Conservation (phyloP, 1,284 basidiomycete genomes). For the Spongispora temasekensis region DNA sequence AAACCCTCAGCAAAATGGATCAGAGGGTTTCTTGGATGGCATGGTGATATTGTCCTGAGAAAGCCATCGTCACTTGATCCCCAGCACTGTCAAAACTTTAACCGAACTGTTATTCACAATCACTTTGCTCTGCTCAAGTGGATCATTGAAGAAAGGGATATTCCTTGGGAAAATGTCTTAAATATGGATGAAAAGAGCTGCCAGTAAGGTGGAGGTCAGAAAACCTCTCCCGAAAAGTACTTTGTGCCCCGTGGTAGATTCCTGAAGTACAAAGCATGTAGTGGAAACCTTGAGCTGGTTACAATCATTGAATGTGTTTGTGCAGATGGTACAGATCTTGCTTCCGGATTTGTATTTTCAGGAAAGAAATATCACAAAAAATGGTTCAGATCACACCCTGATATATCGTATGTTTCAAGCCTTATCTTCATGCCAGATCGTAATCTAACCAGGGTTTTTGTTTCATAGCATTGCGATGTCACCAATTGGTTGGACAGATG, state of each 20-base stretch:
- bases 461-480: neutral
- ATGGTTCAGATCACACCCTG: neutral
- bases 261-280: neutral
- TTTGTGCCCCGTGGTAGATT: neutral
- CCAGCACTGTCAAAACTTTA: neutral
- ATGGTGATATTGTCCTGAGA: neutral
- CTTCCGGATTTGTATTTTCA: neutral
- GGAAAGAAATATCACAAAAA: neutral
- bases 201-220: neutral
- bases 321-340: neutral
- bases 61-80: neutral
- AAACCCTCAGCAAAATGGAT: no score
- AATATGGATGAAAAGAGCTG: constrained; percentile 1
- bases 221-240: neutral
- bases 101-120: neutral
- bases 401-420: neutral
- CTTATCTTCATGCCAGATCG: neutral
- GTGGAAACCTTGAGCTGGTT: neutral
- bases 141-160: neutral
- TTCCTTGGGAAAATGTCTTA: constrained; percentile 1
- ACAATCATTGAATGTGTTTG: neutral
- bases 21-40: no score
- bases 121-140: neutral
- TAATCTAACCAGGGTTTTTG: neutral
- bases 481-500: neutral